Evolutionary conservation across 164 flowering plant genomes (phyloP).

Genomic region (Sedum album): DNA sequence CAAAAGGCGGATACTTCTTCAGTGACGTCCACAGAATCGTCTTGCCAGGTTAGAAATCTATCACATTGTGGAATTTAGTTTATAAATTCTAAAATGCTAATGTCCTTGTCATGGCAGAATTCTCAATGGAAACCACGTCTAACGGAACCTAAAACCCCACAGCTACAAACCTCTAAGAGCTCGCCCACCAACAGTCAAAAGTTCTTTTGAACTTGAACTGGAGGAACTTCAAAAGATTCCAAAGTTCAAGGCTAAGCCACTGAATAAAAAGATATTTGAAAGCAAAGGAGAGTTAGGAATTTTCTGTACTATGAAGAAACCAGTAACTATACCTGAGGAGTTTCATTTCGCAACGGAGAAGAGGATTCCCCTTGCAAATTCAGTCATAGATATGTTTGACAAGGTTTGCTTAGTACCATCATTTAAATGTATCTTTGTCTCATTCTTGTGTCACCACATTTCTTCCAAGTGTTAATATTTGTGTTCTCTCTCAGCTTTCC

Average conservation of each 20-base stretch:
- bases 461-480: neutral
- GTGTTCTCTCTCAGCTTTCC: conserved; percentile 51
- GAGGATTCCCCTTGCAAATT: conserved; percentile 47
- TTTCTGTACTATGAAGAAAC: conserved; percentile 54
- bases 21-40: conserved; percentile 47
- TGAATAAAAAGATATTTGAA: conserved; percentile 88
- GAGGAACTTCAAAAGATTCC: conserved; percentile 76
- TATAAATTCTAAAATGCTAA: neutral
- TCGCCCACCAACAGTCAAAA: conserved; percentile 68
- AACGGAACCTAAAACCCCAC: conserved; percentile 72
- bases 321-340: conserved; percentile 71
- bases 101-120: conserved; percentile 19
- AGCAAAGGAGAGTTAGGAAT: conserved; percentile 84
- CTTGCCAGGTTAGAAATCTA: conserved; percentile 32
- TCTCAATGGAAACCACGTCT: conserved; percentile 51
- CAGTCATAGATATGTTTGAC: conserved; percentile 63
- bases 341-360: conserved; percentile 90
- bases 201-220: conserved; percentile 60
- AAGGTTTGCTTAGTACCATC: conserved; percentile 36
- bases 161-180: conserved; percentile 77
- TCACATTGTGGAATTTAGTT: neutral
- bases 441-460: neutral
- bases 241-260: conserved; percentile 85
- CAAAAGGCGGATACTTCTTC: conserved; percentile 62
- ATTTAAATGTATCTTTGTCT: neutral